A percentile compares a stretch with the other conserved stretches of the same genome.
Evolutionary conservation across 2,329 filamentous ascomycete species (phyloP).

Genomic region (Pseudogymnoascus destructans): DNA sequence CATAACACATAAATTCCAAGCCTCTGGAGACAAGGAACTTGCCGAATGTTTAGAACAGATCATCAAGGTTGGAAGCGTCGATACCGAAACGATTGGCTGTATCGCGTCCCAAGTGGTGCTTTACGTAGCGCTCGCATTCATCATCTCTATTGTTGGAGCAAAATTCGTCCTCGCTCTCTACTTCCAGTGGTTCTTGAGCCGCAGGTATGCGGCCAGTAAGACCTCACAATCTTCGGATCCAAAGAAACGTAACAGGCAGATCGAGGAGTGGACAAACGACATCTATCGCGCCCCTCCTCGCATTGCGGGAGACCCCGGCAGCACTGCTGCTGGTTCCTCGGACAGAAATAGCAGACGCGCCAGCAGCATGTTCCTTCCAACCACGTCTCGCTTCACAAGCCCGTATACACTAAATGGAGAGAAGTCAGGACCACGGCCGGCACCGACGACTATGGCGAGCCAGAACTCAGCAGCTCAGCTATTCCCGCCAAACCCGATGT

Average conservation of each 20-base stretch:
- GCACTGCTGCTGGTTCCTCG: slow-evolving; percentile 43
- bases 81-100: slow-evolving; percentile 91
- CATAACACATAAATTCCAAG: slow-evolving; percentile 78
- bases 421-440: slow-evolving; percentile 37
- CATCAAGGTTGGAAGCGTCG: slow-evolving; percentile 89
- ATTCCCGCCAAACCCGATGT: slow-evolving; percentile 57
- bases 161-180: slow-evolving; percentile 82
- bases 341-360: slow-evolving; percentile 68
- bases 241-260: slow-evolving; percentile 79
- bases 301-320: slow-evolving; percentile 60
- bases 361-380: slow-evolving; percentile 68
- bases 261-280: slow-evolving; percentile 95
- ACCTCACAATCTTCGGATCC: slow-evolving; percentile 71
- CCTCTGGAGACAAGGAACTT: slow-evolving; percentile 61
- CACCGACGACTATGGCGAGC: slow-evolving; percentile 87
- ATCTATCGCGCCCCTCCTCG: slow-evolving; percentile 87
- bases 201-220: slow-evolving; percentile 70
- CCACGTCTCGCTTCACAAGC: slow-evolving; percentile 86
- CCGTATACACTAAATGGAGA: slow-evolving; percentile 65
- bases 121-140: slow-evolving; percentile 84
- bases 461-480: slow-evolving; percentile 62
- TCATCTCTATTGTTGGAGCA: slow-evolving; percentile 71
- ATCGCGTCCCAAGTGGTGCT: slow-evolving; percentile 96
- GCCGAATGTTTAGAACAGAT: slow-evolving; percentile 85
- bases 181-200: slow-evolving; percentile 94